A percentile compares a stretch with the other conserved stretches of the same genome.
Conservation (phyloP, 805 yeast genomes). For the Candida nanaspora region DNA sequence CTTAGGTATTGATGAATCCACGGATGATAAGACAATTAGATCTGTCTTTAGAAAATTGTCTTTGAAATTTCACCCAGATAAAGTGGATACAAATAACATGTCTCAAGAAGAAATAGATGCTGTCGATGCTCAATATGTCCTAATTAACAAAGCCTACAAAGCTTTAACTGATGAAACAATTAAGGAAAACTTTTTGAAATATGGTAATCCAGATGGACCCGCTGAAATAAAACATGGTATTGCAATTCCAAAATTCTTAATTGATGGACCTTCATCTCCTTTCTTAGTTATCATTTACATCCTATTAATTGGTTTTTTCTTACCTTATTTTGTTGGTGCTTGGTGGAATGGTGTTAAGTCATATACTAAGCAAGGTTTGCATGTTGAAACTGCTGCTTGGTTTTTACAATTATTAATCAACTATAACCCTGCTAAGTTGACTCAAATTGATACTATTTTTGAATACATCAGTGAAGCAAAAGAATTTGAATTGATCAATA, state of each 20-base stretch:
- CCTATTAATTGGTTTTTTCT: slow-evolving; percentile 61
- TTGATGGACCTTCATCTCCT: slow-evolving; percentile 72
- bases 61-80: slow-evolving; percentile 89
- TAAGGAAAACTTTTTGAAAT: slow-evolving; percentile 72
- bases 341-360: slow-evolving; percentile 89
- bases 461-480: slow-evolving; percentile 56
- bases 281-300: slow-evolving; percentile 60
- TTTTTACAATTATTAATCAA: slow-evolving; percentile 70
- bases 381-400: slow-evolving; percentile 72
- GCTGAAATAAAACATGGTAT: slow-evolving; percentile 87
- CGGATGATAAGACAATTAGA: slow-evolving; percentile 75
- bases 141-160: slow-evolving; percentile 86
- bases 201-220: slow-evolving; percentile 98
- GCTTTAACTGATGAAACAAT: slow-evolving; percentile 87
- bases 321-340: slow-evolving; percentile 73
- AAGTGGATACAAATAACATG: slow-evolving; percentile 55
- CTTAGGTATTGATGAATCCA: slow-evolving; percentile 63
- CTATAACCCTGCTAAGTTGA: slow-evolving; percentile 59
- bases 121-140: slow-evolving; percentile 71
- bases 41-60: slow-evolving; percentile 82
- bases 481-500: slow-evolving; percentile 47
- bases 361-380: slow-evolving; percentile 76
- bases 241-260: slow-evolving; percentile 86
- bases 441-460: slow-evolving; percentile 50
- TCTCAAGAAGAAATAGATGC: slow-evolving; percentile 46